A percentile compares a stretch with the other conserved stretches of the same genome.
These are phyloP conservation scores for Lachancea lanzarotensis DNA, from an alignment of 805 yeast species.

Conservation along the genomic window DNA sequence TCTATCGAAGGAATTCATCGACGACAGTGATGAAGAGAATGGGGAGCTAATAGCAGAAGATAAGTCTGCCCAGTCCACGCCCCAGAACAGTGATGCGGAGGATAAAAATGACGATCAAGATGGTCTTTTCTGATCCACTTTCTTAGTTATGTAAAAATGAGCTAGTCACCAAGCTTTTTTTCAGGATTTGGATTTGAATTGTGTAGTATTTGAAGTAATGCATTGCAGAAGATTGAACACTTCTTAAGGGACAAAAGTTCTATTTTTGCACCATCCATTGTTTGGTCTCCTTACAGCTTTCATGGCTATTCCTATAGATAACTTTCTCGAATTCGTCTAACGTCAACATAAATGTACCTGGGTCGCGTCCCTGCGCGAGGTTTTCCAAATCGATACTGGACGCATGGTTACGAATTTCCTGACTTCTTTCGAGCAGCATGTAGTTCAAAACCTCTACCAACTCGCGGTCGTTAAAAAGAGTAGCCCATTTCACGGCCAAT, in stretches of 20 bases:
- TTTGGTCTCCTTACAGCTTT: slow-evolving; percentile 39
- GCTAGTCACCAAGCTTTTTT: too few relatives aligned
- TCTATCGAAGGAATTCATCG: slow-evolving; percentile 36
- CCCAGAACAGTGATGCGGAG: slow-evolving; percentile 13
- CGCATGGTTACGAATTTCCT: slow-evolving; percentile 68
- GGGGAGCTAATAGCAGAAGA: slow-evolving; percentile 15
- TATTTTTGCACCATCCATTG: slow-evolving; percentile 33
- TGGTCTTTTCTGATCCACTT: not conserved
- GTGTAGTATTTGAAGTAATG: not conserved
- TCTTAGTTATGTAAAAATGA: not conserved
- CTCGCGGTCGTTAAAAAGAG: slow-evolving; percentile 59
- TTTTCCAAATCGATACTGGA: slow-evolving; percentile 26
- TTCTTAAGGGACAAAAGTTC: not conserved
- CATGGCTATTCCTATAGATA: slow-evolving; percentile 48
- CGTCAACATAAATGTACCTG: slow-evolving; percentile 44
- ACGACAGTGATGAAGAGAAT: slow-evolving; percentile 39
- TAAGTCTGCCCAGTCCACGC: slow-evolving; percentile 20
- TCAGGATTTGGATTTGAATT: not conserved
- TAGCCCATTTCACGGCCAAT: slow-evolving; percentile 71
- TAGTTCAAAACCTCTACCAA: slow-evolving; percentile 45
- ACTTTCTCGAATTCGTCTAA: slow-evolving; percentile 73
- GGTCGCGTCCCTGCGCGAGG: slow-evolving; percentile 9
- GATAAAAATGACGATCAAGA: slow-evolving; percentile 11
- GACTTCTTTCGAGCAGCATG: slow-evolving; percentile 59
- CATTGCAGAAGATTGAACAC: not conserved